A percentile compares a stretch with the other conserved stretches of the same genome.
These are phyloP conservation scores for Tetrahymena elliotti DNA, from an alignment of 73 alveolate species.

Conservation along the genomic window DNA sequence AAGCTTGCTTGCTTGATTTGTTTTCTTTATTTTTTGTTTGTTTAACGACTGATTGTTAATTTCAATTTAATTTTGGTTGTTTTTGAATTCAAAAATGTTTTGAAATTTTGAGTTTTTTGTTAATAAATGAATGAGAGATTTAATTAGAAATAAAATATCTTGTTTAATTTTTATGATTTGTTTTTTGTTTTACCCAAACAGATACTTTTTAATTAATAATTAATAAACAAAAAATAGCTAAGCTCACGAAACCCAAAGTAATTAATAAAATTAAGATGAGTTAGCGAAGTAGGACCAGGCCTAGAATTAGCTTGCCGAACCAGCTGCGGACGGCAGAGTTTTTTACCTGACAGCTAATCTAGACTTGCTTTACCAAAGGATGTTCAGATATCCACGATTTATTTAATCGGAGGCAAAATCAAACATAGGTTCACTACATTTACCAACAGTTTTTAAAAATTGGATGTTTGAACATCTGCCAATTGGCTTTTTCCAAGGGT, in stretches of 20 bases:
- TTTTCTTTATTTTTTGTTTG: too few species aligned
- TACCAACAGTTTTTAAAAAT: neutral
- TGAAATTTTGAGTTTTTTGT: too few species aligned
- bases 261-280: neutral
- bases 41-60: too few species aligned
- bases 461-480: neutral
- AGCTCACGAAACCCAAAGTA: neutral
- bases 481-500: neutral
- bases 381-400: neutral
- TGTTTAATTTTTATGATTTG: neutral
- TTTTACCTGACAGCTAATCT: neutral
- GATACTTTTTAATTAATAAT: neutral
- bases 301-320: neutral
- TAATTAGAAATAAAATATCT: neutral
- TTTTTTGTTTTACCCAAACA: neutral
- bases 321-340: conserved; percentile 2
- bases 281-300: neutral
- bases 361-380: neutral
- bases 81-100: neutral
- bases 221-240: neutral
- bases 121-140: neutral
- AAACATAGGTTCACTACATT: neutral
- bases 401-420: neutral
- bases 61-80: too few species aligned
- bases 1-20: too few species aligned